Conservation (phyloP, 768 basidiomycete species). For the Leccinum olivaceopallidum region DNA sequence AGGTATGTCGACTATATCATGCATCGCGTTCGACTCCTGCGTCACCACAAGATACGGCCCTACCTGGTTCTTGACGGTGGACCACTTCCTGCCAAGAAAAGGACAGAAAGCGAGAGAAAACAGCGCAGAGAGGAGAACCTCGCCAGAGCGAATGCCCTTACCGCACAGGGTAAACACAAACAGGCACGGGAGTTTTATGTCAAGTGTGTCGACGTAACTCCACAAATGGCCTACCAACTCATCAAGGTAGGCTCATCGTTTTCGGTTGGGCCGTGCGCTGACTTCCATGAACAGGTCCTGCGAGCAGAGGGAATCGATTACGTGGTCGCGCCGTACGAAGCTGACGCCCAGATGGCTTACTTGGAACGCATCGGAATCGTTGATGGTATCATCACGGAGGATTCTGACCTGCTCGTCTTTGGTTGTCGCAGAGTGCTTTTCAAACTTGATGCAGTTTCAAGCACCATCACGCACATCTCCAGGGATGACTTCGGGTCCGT, state of each 20-base stretch:
- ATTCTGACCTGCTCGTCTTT: slow-evolving; percentile 96
- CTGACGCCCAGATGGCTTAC: slow-evolving; percentile 94
- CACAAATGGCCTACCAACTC: slow-evolving; percentile 95
- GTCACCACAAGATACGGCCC: slow-evolving; percentile 81
- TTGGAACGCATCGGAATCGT: slow-evolving; percentile 81
- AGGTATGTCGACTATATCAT: slow-evolving; percentile 98
- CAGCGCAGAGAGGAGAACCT: slow-evolving; percentile 76
- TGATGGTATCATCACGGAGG: slow-evolving; percentile 94
- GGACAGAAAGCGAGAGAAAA: slow-evolving; percentile 81
- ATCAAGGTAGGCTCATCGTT: slow-evolving; percentile 69
- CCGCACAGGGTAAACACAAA: slow-evolving; percentile 72
- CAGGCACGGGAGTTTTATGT: slow-evolving; percentile 88
- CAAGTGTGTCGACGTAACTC: slow-evolving; percentile 93
- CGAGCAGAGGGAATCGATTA: slow-evolving; percentile 78
- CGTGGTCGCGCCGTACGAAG: slow-evolving; percentile 97
- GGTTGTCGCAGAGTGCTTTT: slow-evolving; percentile 93
- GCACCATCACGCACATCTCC: slow-evolving; percentile 65
- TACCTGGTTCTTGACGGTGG: slow-evolving; percentile 98
- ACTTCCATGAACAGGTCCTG: slow-evolving; percentile 61
- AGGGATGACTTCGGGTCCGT: slow-evolving; percentile 68
- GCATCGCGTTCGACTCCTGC: slow-evolving; percentile 84
- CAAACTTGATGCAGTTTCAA: slow-evolving; percentile 77
- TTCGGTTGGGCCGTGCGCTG: slow-evolving; percentile 1
- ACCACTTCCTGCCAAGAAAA: slow-evolving; percentile 90
- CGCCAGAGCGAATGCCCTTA: slow-evolving; percentile 67